Evolutionary conservation across 1,284 basidiomycete species (phyloP).

Genomic region (Cryptococcus sp.): DNA sequence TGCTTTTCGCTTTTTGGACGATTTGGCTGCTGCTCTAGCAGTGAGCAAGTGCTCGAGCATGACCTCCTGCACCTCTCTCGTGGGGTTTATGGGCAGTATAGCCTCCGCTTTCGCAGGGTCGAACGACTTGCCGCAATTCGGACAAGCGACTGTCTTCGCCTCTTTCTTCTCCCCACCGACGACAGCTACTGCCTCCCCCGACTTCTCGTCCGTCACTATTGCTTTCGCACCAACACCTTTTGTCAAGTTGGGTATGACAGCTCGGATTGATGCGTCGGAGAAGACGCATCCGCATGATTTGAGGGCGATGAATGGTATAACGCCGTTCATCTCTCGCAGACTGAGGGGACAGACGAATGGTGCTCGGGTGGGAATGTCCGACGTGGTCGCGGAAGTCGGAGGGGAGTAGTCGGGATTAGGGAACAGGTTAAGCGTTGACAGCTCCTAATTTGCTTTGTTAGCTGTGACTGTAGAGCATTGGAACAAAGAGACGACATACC

Average conservation of each 20-base stretch:
- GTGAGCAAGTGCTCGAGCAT: slow-evolving; percentile 43
- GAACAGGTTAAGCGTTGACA: slow-evolving; percentile 77
- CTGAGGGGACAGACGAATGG: slow-evolving; percentile 86
- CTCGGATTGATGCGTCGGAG: slow-evolving; percentile 42
- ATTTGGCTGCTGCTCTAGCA: slow-evolving; percentile 42
- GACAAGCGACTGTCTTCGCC: slow-evolving; percentile 39
- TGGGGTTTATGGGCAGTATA: slow-evolving; percentile 48
- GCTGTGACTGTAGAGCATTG: slow-evolving; percentile 3
- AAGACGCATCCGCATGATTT: slow-evolving; percentile 78
- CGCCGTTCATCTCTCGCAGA: slow-evolving; percentile 90
- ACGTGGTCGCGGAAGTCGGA: slow-evolving; percentile 31
- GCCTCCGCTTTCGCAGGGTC: slow-evolving; percentile 30
- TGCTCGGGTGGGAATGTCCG: slow-evolving; percentile 57
- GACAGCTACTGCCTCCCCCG: slow-evolving; percentile 23
- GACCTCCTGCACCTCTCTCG: slow-evolving; percentile 41
- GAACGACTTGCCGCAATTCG: slow-evolving; percentile 49
- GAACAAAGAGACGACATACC: slow-evolving; percentile 56
- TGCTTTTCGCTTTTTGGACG: slow-evolving; percentile 44
- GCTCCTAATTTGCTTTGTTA: slow-evolving; percentile 61
- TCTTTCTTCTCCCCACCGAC: slow-evolving; percentile 6
- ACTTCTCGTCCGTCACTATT: slow-evolving; percentile 13
- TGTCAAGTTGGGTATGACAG: slow-evolving; percentile 42
- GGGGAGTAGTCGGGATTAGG: slow-evolving; percentile 62
- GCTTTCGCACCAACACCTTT: slow-evolving; percentile 18
- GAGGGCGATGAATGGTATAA: slow-evolving; percentile 80